Evolutionary conservation across 176 grass and related monocot genomes (phyloP).

Genomic region (Thalia dealbata): DNA sequence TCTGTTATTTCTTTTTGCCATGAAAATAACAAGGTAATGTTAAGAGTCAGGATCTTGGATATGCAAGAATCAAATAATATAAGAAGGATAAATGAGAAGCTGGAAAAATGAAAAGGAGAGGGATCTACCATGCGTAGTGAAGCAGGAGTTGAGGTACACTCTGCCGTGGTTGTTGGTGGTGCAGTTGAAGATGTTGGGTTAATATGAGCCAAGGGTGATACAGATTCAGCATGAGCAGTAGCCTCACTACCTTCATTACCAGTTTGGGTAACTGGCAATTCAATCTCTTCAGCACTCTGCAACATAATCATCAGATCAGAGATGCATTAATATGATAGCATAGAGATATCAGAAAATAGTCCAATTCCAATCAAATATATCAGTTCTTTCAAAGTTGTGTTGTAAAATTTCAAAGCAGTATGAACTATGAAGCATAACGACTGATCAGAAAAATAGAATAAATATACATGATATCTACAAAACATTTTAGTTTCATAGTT

Average conservation of each 20-base stretch:
- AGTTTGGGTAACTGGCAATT: conserved; percentile 26
- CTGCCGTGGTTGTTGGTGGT: conserved; percentile 37
- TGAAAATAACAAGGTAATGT: background rate
- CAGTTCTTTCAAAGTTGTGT: background rate
- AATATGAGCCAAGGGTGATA: conserved; percentile 32
- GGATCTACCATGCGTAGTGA: conserved; percentile 66
- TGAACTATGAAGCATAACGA: background rate
- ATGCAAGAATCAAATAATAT: background rate
- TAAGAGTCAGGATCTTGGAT: background rate
- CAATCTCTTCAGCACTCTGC: conserved; percentile 49
- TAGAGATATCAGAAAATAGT: background rate
- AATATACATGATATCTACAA: background rate
- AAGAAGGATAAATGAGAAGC: background rate
- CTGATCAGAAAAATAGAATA: background rate
- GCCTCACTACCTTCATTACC: conserved; percentile 38
- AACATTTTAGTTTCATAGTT: background rate
- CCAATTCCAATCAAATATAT: background rate
- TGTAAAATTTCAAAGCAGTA: background rate
- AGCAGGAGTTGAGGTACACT: conserved; percentile 59
- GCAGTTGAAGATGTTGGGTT: conserved; percentile 34
- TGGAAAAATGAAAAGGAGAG: conserved; percentile 3
- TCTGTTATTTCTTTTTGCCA: no score
- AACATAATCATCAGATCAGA: conserved; percentile 1
- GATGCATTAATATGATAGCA: background rate
- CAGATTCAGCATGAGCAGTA: conserved; percentile 22